Percentiles rank a stretch among this genome's conserved stretches.
Conservation (phyloP, 2,329 filamentous ascomycete species). For the Laburnicola sp. region DNA sequence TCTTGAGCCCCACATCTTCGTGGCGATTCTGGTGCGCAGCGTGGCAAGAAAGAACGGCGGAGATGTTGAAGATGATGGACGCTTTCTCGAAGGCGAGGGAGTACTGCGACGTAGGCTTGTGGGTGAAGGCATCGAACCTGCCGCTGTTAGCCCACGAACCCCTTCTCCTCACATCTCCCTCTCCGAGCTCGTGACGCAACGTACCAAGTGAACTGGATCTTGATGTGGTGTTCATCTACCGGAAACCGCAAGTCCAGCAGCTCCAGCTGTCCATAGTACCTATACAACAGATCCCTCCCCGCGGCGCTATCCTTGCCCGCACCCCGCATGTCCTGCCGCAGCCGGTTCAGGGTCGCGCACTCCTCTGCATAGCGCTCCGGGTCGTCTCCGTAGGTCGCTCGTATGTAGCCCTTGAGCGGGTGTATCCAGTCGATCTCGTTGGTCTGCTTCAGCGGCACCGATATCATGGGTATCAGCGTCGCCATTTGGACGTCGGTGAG, state of each 20-base stretch:
- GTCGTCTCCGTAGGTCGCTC: conserved; percentile 92
- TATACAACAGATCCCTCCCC: conserved; percentile 88
- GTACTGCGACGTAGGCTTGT: conserved; percentile 95
- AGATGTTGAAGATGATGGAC: conserved; percentile 99
- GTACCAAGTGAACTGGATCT: conserved; percentile 97
- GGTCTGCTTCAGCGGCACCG: conserved; percentile 86
- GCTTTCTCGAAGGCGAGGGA: conserved; percentile 97
- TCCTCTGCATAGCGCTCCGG: conserved; percentile 95
- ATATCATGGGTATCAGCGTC: conserved; percentile 82
- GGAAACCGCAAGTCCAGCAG: conserved; percentile 92
- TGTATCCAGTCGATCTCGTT: conserved; percentile 98
- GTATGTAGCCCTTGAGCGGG: conserved; percentile 90
- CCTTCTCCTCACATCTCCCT: background rate
- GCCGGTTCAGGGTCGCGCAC: conserved; percentile 87
- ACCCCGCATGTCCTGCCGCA: conserved; percentile 97
- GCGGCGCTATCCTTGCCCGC: conserved; percentile 95
- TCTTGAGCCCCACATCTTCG: conserved; percentile 91
- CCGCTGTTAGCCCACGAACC: conserved; percentile 24
- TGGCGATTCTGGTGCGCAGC: conserved; percentile 89
- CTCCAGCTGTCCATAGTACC: conserved; percentile 97
- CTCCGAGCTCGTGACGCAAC: conserved; percentile 18
- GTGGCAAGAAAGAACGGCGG: conserved; percentile 93
- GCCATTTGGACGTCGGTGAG: conserved; percentile 31
- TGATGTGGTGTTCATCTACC: conserved; percentile 98
- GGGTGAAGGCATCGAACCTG: conserved; percentile 99